phyloP scores from a whole-genome alignment of 2,329 filamentous ascomycete species.

The Venturia pyrina region DNA sequence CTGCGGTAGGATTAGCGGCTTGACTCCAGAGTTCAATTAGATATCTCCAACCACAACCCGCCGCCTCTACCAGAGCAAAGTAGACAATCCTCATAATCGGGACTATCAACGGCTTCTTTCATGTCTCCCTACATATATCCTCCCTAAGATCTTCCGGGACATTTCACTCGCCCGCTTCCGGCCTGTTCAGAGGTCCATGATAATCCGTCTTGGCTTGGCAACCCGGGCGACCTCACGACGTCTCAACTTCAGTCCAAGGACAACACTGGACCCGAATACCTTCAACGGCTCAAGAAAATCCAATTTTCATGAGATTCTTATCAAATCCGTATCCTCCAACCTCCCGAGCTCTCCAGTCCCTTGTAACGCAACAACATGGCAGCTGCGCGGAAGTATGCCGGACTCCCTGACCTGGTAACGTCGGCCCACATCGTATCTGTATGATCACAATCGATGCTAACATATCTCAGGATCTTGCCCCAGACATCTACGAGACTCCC shows the following conservation, averaged over 20 bases:
- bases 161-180: too few relatives aligned
- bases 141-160: neutral
- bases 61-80: neutral
- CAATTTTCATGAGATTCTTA: neutral
- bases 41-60: neutral
- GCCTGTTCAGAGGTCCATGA: too few relatives aligned
- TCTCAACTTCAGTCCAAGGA: neutral
- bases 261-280: neutral
- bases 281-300: neutral
- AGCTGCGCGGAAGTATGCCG: slow-evolving; percentile 15
- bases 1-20: neutral
- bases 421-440: neutral
- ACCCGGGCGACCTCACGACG: neutral
- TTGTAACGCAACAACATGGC: neutral
- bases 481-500: slow-evolving; percentile 94
- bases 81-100: neutral
- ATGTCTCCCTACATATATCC: neutral
- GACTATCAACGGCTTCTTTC: neutral
- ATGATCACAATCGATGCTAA: neutral
- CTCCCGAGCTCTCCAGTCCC: neutral
- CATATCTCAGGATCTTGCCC: slow-evolving; percentile 63
- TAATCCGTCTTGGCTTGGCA: neutral
- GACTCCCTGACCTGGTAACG: slow-evolving; percentile 17
- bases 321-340: neutral
- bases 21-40: too few relatives aligned